A percentile compares a stretch with the other conserved stretches of the same genome.
phyloP scores from a whole-genome alignment of 73 alveolate species.

The Uronychia setigera region DNA sequence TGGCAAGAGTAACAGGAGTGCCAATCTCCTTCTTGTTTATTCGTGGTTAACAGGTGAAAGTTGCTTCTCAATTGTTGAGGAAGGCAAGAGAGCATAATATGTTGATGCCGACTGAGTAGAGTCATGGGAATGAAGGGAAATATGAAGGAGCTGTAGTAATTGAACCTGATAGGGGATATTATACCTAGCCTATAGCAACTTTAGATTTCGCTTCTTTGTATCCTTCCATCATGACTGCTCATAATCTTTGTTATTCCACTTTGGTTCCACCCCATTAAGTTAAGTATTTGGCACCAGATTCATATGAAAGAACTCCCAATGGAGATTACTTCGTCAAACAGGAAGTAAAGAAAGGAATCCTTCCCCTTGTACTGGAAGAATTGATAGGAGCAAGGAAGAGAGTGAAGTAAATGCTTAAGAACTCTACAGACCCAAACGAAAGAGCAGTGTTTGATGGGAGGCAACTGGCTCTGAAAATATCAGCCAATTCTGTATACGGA shows the following conservation, averaged over 20 bases:
- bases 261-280: conserved; percentile 59
- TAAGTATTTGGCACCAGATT: conserved; percentile 60
- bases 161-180: conserved; percentile 96
- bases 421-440: conserved; percentile 94
- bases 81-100: conserved; percentile 74
- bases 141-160: conserved; percentile 99
- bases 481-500: conserved; percentile 99
- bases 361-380: conserved; percentile 98
- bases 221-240: conserved; percentile 99
- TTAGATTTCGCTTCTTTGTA: conserved; percentile 99
- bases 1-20: conserved; percentile 99
- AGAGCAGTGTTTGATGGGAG: conserved; percentile 99
- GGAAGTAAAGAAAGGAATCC: conserved; percentile 92
- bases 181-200: conserved; percentile 98
- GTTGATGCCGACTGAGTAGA: conserved; percentile 79
- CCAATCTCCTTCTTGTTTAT: conserved; percentile 83
- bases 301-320: conserved; percentile 92
- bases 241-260: conserved; percentile 98
- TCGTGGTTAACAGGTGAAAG: conserved; percentile 89
- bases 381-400: conserved; percentile 97
- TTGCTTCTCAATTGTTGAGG: conserved; percentile 77
- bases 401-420: conserved; percentile 89
- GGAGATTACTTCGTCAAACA: conserved; percentile 95
- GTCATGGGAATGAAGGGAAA: conserved; percentile 81
- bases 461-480: conserved; percentile 98